Conservation (phyloP, 495 filamentous ascomycete genomes). For the Cenococcum geophilum region DNA sequence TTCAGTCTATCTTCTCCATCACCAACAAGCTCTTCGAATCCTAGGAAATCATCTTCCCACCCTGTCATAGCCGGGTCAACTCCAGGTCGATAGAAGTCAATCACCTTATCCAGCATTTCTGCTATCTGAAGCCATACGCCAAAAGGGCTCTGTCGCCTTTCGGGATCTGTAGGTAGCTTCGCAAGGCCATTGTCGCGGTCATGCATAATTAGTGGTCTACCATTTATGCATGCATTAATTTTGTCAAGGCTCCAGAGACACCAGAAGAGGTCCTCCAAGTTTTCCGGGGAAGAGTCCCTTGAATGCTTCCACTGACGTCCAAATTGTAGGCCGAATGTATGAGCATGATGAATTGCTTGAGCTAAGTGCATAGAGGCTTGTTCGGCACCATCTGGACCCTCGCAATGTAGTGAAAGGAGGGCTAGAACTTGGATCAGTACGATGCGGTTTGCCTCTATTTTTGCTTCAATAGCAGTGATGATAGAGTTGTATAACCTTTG, state of each 20-base stretch:
- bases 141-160: conserved; percentile 40
- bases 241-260: conserved; percentile 64
- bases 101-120: conserved; percentile 56
- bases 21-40: conserved; percentile 61
- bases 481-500: conserved; percentile 32
- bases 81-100: conserved; percentile 59
- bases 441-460: conserved; percentile 33
- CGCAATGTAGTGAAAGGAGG: conserved; percentile 45
- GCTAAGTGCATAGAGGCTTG: conserved; percentile 40
- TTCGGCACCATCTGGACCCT: conserved; percentile 41
- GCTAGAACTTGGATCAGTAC: conserved; percentile 39
- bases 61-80: conserved; percentile 41
- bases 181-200: conserved; percentile 55
- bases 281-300: conserved; percentile 31
- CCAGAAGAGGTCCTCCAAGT: conserved; percentile 55
- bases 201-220: conserved; percentile 58
- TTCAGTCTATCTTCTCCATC: conserved; percentile 30
- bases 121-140: conserved; percentile 50
- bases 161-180: conserved; percentile 23
- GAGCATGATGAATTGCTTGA: conserved; percentile 51
- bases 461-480: conserved; percentile 32
- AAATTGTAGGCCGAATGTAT: conserved; percentile 60
- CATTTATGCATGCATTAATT: conserved; percentile 56
- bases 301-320: conserved; percentile 39
- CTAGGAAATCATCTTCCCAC: conserved; percentile 54